These are phyloP conservation scores for Ilex aquifolium DNA, from an alignment of 257 asterid genomes.

Conservation along the genomic window DNA sequence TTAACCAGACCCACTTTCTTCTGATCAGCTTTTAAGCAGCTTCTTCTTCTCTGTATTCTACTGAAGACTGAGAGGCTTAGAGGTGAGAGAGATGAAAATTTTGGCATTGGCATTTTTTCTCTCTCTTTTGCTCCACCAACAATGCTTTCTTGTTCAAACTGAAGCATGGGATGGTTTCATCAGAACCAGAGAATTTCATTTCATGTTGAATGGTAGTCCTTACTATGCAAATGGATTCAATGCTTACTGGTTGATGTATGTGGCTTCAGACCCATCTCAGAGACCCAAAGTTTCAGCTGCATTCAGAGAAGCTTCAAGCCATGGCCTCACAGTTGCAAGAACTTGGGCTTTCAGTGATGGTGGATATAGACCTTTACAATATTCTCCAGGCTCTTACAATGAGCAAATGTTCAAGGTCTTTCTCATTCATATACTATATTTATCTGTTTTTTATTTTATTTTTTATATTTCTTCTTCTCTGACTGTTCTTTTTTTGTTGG, in stretches of 20 bases:
- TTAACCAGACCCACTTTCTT: constrained; percentile 15
- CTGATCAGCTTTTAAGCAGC: constrained; percentile 5
- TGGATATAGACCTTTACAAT: constrained; percentile 66
- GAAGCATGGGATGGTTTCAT: constrained; percentile 48
- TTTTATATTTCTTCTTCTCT: background rate
- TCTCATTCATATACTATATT: background rate
- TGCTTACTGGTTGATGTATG: constrained; percentile 90
- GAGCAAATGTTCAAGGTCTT: constrained; percentile 61
- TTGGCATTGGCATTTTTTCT: constrained; percentile 21
- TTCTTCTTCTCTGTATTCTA: background rate
- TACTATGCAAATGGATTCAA: constrained; percentile 87
- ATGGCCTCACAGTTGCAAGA: constrained; percentile 77
- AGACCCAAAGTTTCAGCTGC: constrained; percentile 64
- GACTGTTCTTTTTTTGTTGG: background rate
- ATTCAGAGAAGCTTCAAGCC: constrained; percentile 62
- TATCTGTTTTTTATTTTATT: background rate
- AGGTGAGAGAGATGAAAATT: constrained; percentile 34
- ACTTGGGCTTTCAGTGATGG: constrained; percentile 98
- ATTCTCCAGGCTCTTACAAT: constrained; percentile 68
- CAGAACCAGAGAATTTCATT: constrained; percentile 56
- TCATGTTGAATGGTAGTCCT: constrained; percentile 60
- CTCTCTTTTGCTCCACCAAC: constrained; percentile 38
- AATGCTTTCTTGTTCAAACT: constrained; percentile 23
- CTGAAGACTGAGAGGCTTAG: background rate
- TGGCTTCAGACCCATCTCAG: constrained; percentile 72